Base-by-base conservation (phyloP, 83 land plant genomes). In the Picea abies region DNA sequence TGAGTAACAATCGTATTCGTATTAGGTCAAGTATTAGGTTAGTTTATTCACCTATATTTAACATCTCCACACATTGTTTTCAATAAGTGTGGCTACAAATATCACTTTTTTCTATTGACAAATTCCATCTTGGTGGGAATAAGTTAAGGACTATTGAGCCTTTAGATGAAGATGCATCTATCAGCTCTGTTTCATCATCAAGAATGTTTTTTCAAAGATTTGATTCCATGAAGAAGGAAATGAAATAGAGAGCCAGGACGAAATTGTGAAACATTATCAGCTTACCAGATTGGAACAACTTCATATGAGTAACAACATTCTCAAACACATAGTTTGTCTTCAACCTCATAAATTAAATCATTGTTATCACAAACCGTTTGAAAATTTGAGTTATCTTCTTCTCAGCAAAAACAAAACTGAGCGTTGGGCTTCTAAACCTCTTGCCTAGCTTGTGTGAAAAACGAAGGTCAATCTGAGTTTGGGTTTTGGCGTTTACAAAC, bases 251-350 rank as follows among this genome's bases (percentile, higher is more conserved):
- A 83, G 65, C 29, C 95, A 96, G 99, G 87, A 88, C 67, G 95
- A 95, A 83, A 87, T 97, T 77, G 52, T 90, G 76, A 92, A 92
- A 84, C 92, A 95, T 79, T 92, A 93, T 63, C 88, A 84, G 58
- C 79, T 95, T 47, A 76, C 25, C 85, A 95, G 99, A 79, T 90
- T 97, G 93, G 93, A 95, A 88, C 93, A 92, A 86, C 93, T 97
- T 81, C 85, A 90, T 83, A 79, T 97, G 80, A 91, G 89, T 85
- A 89, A 91, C 71, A 97, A 97, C 87, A 84, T 77, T 7, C 65
- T 97, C 76, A 84, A 84, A 58, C 37, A 77, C 15, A 82, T 95
- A 16, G 90, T 29, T 69, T 97, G 94, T 82, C 95, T 96, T 26
- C 71, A 72, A 56, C 6, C 47, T 83, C 17, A 76, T 37, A 49